A percentile compares a stretch with the other conserved stretches of the same genome.
phyloP scores from a whole-genome alignment of 805 yeast species.

The Wickerhamiella kurtzmanii region DNA sequence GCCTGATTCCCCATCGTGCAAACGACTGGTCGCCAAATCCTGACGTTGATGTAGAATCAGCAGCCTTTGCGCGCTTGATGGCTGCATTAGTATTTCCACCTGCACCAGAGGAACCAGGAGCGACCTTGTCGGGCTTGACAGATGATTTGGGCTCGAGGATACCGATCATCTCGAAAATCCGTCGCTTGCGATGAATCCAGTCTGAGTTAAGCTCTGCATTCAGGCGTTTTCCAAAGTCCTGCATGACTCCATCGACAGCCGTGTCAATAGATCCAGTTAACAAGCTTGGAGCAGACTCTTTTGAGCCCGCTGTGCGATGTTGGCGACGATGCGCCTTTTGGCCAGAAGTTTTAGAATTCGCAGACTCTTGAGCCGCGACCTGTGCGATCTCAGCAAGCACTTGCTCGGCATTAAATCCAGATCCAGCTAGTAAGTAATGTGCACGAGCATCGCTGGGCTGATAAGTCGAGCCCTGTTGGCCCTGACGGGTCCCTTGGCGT shows the following conservation, averaged over 20 bases:
- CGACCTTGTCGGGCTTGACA: neutral
- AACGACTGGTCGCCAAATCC: neutral
- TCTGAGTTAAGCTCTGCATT: conserved; percentile 61
- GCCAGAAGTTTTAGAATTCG: neutral
- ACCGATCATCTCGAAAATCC: conserved; percentile 61
- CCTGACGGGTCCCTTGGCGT: conserved; percentile 19
- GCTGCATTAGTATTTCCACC: neutral
- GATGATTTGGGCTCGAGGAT: conserved; percentile 16
- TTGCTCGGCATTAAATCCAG: conserved; percentile 78
- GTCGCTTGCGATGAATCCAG: conserved; percentile 70
- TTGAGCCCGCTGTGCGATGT: conserved; percentile 32
- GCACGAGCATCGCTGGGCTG: conserved; percentile 35
- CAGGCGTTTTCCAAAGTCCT: conserved; percentile 70
- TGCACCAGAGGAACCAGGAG: neutral
- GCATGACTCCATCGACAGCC: conserved; percentile 55
- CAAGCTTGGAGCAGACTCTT: conserved; percentile 42
- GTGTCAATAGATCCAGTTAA: conserved; percentile 58
- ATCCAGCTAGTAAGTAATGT: conserved; percentile 79
- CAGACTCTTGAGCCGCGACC: neutral
- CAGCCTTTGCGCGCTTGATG: neutral
- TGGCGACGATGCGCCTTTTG: neutral
- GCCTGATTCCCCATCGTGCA: neutral
- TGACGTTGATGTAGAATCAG: neutral
- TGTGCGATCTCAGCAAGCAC: conserved; percentile 41
- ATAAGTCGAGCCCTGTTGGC: conserved; percentile 22